phyloP scores from a whole-genome alignment of 1,139 yeast species.

The Sugiyamaella castrensis region DNA sequence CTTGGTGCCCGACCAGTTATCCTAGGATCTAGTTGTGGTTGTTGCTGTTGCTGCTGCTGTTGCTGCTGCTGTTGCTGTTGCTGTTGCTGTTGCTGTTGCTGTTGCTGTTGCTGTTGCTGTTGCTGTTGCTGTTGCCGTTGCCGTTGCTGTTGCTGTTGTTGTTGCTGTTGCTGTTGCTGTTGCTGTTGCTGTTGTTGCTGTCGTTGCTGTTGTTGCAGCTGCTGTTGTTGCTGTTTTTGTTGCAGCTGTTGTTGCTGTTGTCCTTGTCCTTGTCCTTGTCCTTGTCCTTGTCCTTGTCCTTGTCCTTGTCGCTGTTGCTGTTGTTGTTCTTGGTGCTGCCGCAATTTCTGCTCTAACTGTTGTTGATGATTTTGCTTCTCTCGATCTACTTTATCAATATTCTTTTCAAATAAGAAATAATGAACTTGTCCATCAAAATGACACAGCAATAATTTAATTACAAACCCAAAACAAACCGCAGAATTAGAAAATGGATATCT shows the following conservation, averaged over 20 bases:
- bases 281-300: slow-evolving; percentile 15
- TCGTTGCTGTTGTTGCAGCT: not conserved
- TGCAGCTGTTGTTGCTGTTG: slow-evolving; percentile 4
- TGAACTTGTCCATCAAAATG: slow-evolving; percentile 32
- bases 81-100: not conserved
- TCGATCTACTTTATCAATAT: not conserved
- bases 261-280: slow-evolving; percentile 7
- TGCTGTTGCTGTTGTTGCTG: not conserved
- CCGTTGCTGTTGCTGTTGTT: slow-evolving; percentile 2
- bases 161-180: slow-evolving; percentile 3
- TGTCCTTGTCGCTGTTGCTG: slow-evolving; percentile 16
- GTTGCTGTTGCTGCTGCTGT: not conserved
- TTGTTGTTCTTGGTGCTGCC: slow-evolving; percentile 15
- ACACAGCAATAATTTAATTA: slow-evolving; percentile 30
- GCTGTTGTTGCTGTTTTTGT: slow-evolving; percentile 2
- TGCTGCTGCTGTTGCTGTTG: slow-evolving; percentile 9
- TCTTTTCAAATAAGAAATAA: slow-evolving; percentile 14
- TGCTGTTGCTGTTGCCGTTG: slow-evolving; percentile 15
- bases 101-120: slow-evolving; percentile 17
- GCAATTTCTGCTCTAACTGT: slow-evolving; percentile 9
- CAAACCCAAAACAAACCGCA: slow-evolving; percentile 29
- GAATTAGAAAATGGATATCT: slow-evolving; percentile 30
- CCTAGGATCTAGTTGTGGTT: not conserved
- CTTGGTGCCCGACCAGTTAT: not conserved
- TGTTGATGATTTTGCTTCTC: slow-evolving; percentile 1